phyloP scores from a whole-genome alignment of 2,329 filamentous ascomycete genomes.

The Penicillium italicum region DNA sequence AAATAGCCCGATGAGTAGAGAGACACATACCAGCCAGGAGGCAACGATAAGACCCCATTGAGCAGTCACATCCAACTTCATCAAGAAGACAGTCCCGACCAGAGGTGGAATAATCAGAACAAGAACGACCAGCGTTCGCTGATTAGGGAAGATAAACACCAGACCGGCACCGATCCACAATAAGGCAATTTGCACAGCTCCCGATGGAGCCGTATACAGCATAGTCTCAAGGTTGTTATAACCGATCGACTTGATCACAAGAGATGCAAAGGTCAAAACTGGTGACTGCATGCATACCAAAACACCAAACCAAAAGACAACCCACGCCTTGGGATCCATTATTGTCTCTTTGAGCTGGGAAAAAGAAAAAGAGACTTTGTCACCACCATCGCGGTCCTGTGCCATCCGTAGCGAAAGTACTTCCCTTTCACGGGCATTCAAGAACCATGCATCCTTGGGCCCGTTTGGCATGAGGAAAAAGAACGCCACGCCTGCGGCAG shows the following conservation, averaged over 20 bases:
- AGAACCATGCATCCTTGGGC: conserved; percentile 50
- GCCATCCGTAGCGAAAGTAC: conserved; percentile 41
- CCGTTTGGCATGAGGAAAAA: conserved; percentile 42
- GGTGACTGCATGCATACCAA: conserved; percentile 48
- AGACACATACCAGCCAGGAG: conserved; percentile 44
- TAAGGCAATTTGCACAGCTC: conserved; percentile 46
- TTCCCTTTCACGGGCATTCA: conserved; percentile 43
- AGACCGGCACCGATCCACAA: conserved; percentile 49
- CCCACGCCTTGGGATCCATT: conserved; percentile 45
- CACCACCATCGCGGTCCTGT: conserved; percentile 40
- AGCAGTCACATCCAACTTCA: conserved; percentile 39
- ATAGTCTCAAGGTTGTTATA: conserved; percentile 47
- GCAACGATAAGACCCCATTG: conserved; percentile 50
- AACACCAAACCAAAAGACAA: conserved; percentile 47
- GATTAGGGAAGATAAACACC: conserved; percentile 39
- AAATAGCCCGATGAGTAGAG: background rate
- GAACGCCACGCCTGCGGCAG: conserved; percentile 45
- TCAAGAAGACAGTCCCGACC: conserved; percentile 45
- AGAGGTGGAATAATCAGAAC: conserved; percentile 44
- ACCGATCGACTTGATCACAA: conserved; percentile 49
- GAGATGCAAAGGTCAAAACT: conserved; percentile 49
- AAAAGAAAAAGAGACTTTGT: conserved; percentile 45
- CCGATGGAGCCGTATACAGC: conserved; percentile 49
- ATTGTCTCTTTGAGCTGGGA: conserved; percentile 46
- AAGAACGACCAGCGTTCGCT: conserved; percentile 41